Percentiles rank a stretch among this genome's conserved stretches.
Conservation (phyloP, 2,329 filamentous ascomycete genomes). For the Cordyceps cateniannulata region DNA sequence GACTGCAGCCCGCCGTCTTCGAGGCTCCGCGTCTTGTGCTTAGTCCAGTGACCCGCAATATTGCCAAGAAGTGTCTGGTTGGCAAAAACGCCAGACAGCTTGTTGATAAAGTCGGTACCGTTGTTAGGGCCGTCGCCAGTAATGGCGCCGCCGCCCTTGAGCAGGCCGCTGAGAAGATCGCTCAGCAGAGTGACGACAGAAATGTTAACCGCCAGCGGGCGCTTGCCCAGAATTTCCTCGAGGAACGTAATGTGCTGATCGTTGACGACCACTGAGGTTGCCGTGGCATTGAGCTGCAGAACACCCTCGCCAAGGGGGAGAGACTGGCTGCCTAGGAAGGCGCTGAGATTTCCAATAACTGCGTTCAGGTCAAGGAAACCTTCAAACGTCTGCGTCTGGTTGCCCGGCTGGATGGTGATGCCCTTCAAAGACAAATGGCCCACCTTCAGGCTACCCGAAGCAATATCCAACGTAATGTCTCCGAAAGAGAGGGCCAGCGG, state of each 20-base stretch:
- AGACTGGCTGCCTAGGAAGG: conserved; percentile 32
- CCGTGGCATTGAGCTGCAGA: conserved; percentile 34
- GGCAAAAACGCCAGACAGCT: conserved; percentile 26
- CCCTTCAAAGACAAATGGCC: conserved; percentile 34
- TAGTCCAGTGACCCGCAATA: conserved; percentile 30
- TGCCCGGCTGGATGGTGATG: conserved; percentile 34
- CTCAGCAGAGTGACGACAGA: conserved; percentile 33
- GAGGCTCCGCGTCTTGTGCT: conserved; percentile 5
- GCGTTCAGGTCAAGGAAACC: conserved; percentile 35
- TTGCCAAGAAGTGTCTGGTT: conserved; percentile 34
- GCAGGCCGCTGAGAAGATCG: conserved; percentile 31
- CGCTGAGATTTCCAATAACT: conserved; percentile 34
- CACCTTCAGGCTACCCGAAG: conserved; percentile 32
- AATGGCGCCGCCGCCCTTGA: conserved; percentile 12
- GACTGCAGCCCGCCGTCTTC: conserved; percentile 14
- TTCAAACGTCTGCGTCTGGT: conserved; percentile 35
- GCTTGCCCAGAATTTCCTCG: conserved; percentile 36
- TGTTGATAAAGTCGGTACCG: conserved; percentile 8
- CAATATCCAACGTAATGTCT: conserved; percentile 39
- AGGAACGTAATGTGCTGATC: conserved; percentile 37
- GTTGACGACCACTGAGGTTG: conserved; percentile 35
- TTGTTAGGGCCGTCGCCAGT: conserved; percentile 4
- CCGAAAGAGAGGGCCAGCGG: conserved; percentile 37
- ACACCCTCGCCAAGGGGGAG: conserved; percentile 31
- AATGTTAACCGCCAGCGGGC: conserved; percentile 28